These are phyloP conservation scores for Elaphomyces granulatus DNA, from an alignment of 495 filamentous ascomycete genomes.

Conservation along the genomic window DNA sequence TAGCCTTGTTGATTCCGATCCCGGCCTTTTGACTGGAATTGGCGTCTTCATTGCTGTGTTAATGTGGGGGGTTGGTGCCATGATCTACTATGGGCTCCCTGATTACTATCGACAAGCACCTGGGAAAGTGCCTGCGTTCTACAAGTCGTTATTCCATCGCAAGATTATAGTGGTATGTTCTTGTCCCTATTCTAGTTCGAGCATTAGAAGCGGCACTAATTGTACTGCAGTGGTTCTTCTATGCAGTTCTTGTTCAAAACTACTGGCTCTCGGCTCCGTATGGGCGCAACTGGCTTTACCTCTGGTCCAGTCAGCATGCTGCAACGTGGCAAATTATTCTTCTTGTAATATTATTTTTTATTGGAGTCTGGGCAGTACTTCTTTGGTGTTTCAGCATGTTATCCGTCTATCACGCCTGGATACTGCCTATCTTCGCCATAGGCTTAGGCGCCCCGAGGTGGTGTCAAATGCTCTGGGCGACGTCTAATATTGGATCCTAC, in stretches of 20 bases:
- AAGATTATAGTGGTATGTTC: too few species aligned
- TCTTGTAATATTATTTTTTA: slow-evolving; percentile 44
- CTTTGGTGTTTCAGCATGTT: slow-evolving; percentile 29
- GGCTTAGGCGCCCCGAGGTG: slow-evolving; percentile 49
- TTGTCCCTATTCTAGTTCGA: too few species aligned
- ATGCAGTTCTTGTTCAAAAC: slow-evolving; percentile 33
- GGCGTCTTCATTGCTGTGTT: slow-evolving; percentile 29
- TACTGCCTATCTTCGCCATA: slow-evolving; percentile 51
- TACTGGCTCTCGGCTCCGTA: slow-evolving; percentile 38
- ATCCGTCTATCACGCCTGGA: slow-evolving; percentile 44
- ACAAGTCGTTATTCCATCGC: slow-evolving; percentile 31
- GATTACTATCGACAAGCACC: slow-evolving; percentile 45
- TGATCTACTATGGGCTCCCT: slow-evolving; percentile 32
- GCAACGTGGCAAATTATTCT: slow-evolving; percentile 38
- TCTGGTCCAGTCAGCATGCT: slow-evolving; percentile 38
- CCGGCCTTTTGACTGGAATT: slow-evolving; percentile 25
- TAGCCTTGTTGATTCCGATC: slow-evolving; percentile 11
- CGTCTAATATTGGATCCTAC: slow-evolving; percentile 41
- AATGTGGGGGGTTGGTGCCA: slow-evolving; percentile 28
- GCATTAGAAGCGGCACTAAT: too few species aligned
- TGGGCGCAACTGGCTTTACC: slow-evolving; percentile 36
- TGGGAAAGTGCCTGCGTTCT: slow-evolving; percentile 48
- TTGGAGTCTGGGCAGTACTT: slow-evolving; percentile 37
- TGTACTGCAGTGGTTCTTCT: slow-evolving; percentile 37
- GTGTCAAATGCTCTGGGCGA: slow-evolving; percentile 52